phyloP scores from a whole-genome alignment of 108 stramenopile genomes.

The Nitzschia sp. region DNA sequence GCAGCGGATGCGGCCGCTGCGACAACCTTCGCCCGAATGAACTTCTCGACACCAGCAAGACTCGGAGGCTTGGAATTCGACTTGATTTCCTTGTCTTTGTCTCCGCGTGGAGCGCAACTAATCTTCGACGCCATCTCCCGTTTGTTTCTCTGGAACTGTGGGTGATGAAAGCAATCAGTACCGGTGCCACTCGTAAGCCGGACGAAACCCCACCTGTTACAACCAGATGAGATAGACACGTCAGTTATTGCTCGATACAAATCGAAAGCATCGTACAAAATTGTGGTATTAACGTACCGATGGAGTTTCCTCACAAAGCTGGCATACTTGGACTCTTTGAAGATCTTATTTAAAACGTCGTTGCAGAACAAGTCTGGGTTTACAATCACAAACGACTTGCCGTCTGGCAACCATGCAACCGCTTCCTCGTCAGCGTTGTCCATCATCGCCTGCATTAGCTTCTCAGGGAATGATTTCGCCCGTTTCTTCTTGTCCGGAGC shows the following conservation, averaged over 20 bases:
- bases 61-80: conserved; percentile 28
- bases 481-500: conserved; percentile 22
- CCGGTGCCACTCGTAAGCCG: conserved; percentile 58
- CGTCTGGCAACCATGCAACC: conserved; percentile 60
- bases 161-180: conserved; percentile 66
- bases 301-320: conserved; percentile 65
- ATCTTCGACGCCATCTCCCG: conserved; percentile 42
- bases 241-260: too few relatives aligned
- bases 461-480: conserved; percentile 43
- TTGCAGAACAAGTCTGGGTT: conserved; percentile 40
- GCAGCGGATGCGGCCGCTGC: conserved; percentile 2
- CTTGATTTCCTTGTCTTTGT: conserved; percentile 17
- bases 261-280: not conserved
- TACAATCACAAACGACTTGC: conserved; percentile 62
- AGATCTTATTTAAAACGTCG: conserved; percentile 36
- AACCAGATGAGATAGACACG: not conserved
- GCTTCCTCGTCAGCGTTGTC: conserved; percentile 41
- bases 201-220: conserved; percentile 56
- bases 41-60: conserved; percentile 58
- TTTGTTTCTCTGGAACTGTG: conserved; percentile 42
- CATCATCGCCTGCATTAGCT: conserved; percentile 47
- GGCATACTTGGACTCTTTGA: conserved; percentile 53
- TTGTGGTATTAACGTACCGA: conserved; percentile 15
- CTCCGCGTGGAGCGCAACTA: conserved; percentile 21
- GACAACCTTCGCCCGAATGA: conserved; percentile 26